phyloP scores from a whole-genome alignment of 148 eudicot genomes.

The Cornus kousa region DNA sequence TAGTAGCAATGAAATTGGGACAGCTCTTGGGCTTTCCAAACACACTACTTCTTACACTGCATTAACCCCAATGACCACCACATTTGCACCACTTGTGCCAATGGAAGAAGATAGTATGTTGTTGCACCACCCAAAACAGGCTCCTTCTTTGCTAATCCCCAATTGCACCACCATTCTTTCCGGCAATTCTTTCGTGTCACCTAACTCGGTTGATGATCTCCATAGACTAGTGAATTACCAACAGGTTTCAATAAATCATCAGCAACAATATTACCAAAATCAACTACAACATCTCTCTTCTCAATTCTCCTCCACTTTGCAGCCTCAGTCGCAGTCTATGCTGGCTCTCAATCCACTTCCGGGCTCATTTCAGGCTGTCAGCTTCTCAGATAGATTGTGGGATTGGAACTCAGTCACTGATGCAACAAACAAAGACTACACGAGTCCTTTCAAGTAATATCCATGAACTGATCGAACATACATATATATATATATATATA shows the following conservation, averaged over 20 bases:
- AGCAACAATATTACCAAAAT: slow-evolving; percentile 23
- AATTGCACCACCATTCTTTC: slow-evolving; percentile 20
- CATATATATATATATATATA: not conserved
- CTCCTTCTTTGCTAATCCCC: not conserved
- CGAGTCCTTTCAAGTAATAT: slow-evolving; percentile 64
- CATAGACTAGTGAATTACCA: slow-evolving; percentile 61
- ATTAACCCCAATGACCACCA: slow-evolving; percentile 17
- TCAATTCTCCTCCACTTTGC: not conserved
- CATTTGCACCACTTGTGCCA: slow-evolving; percentile 4
- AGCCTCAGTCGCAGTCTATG: slow-evolving; percentile 1
- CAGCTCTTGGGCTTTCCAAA: slow-evolving; percentile 51
- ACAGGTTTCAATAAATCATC: slow-evolving; percentile 30
- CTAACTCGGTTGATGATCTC: slow-evolving; percentile 47
- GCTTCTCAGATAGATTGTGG: slow-evolving; percentile 54
- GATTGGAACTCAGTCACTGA: slow-evolving; percentile 62
- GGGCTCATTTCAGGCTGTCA: slow-evolving; percentile 16
- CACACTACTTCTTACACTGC: slow-evolving; percentile 29
- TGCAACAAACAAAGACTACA: slow-evolving; percentile 50
- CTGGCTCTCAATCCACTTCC: slow-evolving; percentile 13
- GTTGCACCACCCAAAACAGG: not conserved
- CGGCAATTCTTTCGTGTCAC: slow-evolving; percentile 18
- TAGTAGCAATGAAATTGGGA: slow-evolving; percentile 60
- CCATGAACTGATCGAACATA: not conserved
- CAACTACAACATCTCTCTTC: slow-evolving; percentile 29
- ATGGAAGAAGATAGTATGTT: not conserved